A percentile compares a stretch with the other conserved stretches of the same genome.
These are phyloP conservation scores for Acer saccharum DNA, from an alignment of 345 rosid species.

Conservation along the genomic window DNA sequence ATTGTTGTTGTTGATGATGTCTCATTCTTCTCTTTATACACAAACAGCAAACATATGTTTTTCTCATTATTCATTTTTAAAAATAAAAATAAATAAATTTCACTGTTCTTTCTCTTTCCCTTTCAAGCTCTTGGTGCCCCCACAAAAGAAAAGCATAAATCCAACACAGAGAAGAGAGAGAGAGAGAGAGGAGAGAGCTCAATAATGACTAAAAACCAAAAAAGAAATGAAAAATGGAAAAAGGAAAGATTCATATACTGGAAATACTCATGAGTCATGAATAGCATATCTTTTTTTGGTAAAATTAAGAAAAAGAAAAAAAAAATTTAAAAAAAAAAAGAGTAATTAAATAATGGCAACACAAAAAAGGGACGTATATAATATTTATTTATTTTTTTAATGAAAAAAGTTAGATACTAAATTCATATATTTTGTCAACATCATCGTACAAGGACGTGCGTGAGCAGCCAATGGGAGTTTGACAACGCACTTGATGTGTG, in stretches of 20 bases:
- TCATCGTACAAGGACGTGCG: constrained; percentile 35
- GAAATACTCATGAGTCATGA: background rate
- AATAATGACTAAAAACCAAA: no score
- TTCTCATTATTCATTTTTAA: background rate
- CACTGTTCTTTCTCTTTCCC: no score
- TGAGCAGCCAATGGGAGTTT: background rate
- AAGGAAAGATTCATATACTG: background rate
- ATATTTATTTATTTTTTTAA: no score
- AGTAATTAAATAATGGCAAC: background rate
- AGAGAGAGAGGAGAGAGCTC: background rate
- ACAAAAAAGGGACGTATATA: no score
- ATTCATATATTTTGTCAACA: background rate
- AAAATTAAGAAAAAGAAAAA: background rate
- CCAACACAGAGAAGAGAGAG: no score
- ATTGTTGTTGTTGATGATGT: constrained; percentile 5
- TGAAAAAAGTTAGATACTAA: no score
- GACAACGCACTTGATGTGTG: background rate
- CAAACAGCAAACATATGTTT: background rate
- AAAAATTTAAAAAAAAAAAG: background rate
- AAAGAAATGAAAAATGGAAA: background rate
- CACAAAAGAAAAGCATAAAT: no score
- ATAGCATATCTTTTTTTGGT: constrained; percentile 20
- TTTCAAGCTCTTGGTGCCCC: background rate
- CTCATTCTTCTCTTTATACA: constrained; percentile 23
- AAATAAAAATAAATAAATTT: no score